Evolutionary conservation across 345 rosid species (phyloP).

Genomic region (Populus tremula): DNA sequence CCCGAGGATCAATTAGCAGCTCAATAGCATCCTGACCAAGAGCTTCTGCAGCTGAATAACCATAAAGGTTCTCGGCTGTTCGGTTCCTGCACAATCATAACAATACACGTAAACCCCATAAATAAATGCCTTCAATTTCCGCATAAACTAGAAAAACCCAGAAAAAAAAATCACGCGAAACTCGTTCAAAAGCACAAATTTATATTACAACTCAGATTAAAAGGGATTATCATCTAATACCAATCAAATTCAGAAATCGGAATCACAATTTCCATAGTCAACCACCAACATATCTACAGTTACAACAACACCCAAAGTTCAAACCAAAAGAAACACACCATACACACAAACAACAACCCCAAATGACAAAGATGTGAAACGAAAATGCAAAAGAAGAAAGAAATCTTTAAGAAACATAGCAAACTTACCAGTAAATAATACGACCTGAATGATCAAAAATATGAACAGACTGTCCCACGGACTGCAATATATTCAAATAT

Average conservation of each 20-base stretch:
- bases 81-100: conserved; percentile 62
- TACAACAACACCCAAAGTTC: background rate
- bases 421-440: conserved; percentile 74
- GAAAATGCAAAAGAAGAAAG: background rate
- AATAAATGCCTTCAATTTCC: background rate
- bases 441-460: conserved; percentile 60
- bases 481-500: conserved; percentile 82
- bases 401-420: too few species aligned
- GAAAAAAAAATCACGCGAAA: background rate
- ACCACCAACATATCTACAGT: conserved; percentile 1
- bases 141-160: background rate
- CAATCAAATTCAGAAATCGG: background rate
- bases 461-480: conserved; percentile 92
- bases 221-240: background rate
- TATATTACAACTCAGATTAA: background rate
- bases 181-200: background rate
- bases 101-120: conserved; percentile 2
- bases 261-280: background rate
- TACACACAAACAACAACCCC: background rate
- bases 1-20: conserved; percentile 63
- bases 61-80: conserved; percentile 79
- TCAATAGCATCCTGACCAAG: conserved; percentile 67
- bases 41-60: conserved; percentile 74
- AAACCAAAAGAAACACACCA: background rate
- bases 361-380: background rate